A percentile compares a stretch with the other conserved stretches of the same genome.
These are phyloP conservation scores for Stagonosporopsis cucurbitacearum DNA, from an alignment of 2,329 filamentous ascomycete species.

Conservation along the genomic window DNA sequence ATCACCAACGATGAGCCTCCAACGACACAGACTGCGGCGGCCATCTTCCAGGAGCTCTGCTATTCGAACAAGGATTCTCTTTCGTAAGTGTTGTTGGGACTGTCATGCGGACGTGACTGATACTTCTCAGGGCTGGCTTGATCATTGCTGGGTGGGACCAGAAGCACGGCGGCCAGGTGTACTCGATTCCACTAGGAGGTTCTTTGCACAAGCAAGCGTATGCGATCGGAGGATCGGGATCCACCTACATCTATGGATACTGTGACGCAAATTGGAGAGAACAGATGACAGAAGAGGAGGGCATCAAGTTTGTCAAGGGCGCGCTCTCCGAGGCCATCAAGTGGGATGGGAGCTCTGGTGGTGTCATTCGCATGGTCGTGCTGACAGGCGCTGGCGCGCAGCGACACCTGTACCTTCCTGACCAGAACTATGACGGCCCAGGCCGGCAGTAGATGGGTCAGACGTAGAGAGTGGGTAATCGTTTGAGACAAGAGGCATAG, in stretches of 20 bases:
- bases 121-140: conserved; percentile 75
- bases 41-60: conserved; percentile 97
- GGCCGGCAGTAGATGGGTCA: conserved; percentile 56
- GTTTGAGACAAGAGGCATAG: conserved; percentile 19
- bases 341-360: conserved; percentile 98
- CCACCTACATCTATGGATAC: conserved; percentile 99
- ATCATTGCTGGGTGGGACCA: conserved; percentile 99
- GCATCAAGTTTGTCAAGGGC: conserved; percentile 90
- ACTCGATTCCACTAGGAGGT: conserved; percentile 93
- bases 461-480: conserved; percentile 6
- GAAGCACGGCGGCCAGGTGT: conserved; percentile 94
- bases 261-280: conserved; percentile 97
- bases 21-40: conserved; percentile 92
- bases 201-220: conserved; percentile 98
- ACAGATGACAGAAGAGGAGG: conserved; percentile 90
- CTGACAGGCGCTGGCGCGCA: conserved; percentile 88
- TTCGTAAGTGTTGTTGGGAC: conserved; percentile 64
- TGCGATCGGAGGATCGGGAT: conserved; percentile 93
- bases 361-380: conserved; percentile 97
- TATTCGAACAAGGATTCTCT: conserved; percentile 96
- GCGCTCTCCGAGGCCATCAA: conserved; percentile 94
- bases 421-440: conserved; percentile 79
- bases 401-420: conserved; percentile 93
- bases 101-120: conserved; percentile 25
- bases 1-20: conserved; percentile 88